Evolutionary conservation across 1,139 yeast species (phyloP), one percentile per base, ranked within the genome.

Genomic region (Debaryomycetaceae sp.): DNA sequence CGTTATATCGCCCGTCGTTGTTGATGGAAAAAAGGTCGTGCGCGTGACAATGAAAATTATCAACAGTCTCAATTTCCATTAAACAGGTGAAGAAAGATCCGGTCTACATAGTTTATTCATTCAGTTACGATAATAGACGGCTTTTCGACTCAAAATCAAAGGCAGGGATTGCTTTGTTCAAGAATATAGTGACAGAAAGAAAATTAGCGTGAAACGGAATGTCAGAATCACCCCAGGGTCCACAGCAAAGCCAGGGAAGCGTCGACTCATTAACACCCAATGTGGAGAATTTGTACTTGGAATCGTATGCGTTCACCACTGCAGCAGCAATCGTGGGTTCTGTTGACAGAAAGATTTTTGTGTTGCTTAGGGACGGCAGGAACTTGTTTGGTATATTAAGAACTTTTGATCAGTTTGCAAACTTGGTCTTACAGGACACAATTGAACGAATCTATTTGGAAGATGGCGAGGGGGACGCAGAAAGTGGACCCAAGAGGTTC

Each of bases 291-390:
- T 67, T 80, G 49, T 80, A 80, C 58, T 66, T 80, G 49, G 83
- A 79, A 57, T 76, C 95, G 52, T 88, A 84, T 59, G 90, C 95
- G 31, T 93, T 91, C 69, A 93, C 98, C 43, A 93, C 99, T 1
- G 96, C 98, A 0, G 98, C 98, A 1, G 96, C 97, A 27, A 81
- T 93, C 45, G 90, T 93, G 39, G 97, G 96, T 24, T 85, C 95
- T 17, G 96, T 93, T 20, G 98, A 93, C 64, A 81, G 96, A 63
- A 84, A 84, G 58, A 85, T 89, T 36, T 84, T 89, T 56, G 96
- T 90, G 6, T 77, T 89, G 41, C 74, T 93, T 53, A 84, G 97
- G 61, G 99, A 91, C 62, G 98, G 98, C 34, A 79, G 95, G 55
- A 83, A 84, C 55, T 72, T 93, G 37, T 85, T 88, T 63, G 99